Base-by-base conservation (phyloP, 306 rosid species). In the Prunus mira region DNA sequence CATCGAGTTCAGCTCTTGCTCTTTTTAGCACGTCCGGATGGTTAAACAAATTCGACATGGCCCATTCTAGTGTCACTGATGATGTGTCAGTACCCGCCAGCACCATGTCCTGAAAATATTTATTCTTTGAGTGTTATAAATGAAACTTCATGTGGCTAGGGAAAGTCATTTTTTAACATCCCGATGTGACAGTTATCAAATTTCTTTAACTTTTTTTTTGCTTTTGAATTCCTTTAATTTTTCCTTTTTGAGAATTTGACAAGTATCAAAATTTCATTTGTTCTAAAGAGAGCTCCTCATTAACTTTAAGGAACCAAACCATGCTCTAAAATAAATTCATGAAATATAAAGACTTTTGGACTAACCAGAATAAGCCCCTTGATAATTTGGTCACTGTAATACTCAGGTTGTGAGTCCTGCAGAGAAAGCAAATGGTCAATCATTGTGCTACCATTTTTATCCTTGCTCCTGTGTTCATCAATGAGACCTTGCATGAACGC, bases 291-390 rank as follows among this genome's bases (percentile, higher is more conserved):
- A 32, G 38, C 7, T 32, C 38, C 38, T 32, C 38, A 5, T 32
- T 32, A 32, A 32, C 1, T 32, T 32, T 32, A 32, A 32, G 38
- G 0, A 32, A 32, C 7, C 38, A 32, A 5, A 32, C 7, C 38
- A 32, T 32, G 38, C 1, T 32, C 38, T 32, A 32, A 32, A 32
- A 32, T 32, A 32, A 13, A 15, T 51, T 15, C 5, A 15, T 15
- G 15, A 13, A 17, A 51, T 13, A 32, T 32, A 5, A 32, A 32
- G 18, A 27, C 6, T 14, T 62, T 6, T 12, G 64, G 27, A 69
- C 81, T 78, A 30, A 91, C 96, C 91, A 86, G 64, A 19, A 87
- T 77, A 50, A 82, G 82, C 12, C 90, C 96, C 58, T 91, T 89
- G 82, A 91, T 91, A 18, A 82, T 86, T 78, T 86, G 82, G 28